Evolutionary conservation across 371 early-diverging fungal species (phyloP).

Genomic region (Conidiobolus coronatus): DNA sequence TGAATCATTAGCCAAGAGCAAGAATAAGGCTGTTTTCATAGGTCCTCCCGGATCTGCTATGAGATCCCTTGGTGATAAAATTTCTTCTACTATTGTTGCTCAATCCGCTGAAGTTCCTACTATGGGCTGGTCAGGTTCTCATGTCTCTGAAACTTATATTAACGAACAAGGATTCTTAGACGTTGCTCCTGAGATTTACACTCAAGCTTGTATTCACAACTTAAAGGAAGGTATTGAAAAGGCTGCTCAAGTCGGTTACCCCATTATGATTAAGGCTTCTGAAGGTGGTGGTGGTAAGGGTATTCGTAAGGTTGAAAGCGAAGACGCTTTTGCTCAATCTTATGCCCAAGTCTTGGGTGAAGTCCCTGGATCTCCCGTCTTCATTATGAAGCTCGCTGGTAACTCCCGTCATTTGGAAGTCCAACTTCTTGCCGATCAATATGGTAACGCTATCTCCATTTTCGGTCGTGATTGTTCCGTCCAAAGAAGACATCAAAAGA

Average conservation of each 20-base stretch:
- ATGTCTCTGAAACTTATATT: slow-evolving; percentile 38
- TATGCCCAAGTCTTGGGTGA: slow-evolving; percentile 79
- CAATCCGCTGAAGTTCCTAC: slow-evolving; percentile 90
- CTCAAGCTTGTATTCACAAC: slow-evolving; percentile 49
- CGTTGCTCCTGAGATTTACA: slow-evolving; percentile 61
- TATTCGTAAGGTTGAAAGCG: slow-evolving; percentile 73
- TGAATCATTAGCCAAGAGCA: slow-evolving; percentile 60
- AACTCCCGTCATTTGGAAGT: slow-evolving; percentile 95
- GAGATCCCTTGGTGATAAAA: slow-evolving; percentile 96
- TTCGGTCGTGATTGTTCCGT: slow-evolving; percentile 98
- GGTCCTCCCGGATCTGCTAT: slow-evolving; percentile 98
- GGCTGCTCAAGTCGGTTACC: slow-evolving; percentile 79
- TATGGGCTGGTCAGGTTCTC: slow-evolving; percentile 87
- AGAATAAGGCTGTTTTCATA: slow-evolving; percentile 75
- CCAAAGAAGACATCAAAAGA: slow-evolving; percentile 95
- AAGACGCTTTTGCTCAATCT: slow-evolving; percentile 39
- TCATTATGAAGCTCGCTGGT: slow-evolving; percentile 89
- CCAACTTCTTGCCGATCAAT: slow-evolving; percentile 87
- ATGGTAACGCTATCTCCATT: slow-evolving; percentile 92
- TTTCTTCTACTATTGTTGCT: slow-evolving; percentile 93
- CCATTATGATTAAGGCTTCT: slow-evolving; percentile 98
- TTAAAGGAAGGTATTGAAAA: slow-evolving; percentile 52
- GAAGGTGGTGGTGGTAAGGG: slow-evolving; percentile 99
- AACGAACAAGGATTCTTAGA: slow-evolving; percentile 46
- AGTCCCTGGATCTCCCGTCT: slow-evolving; percentile 90